A percentile compares a stretch with the other conserved stretches of the same genome.
Evolutionary conservation across 2,329 filamentous ascomycete species (phyloP).

Genomic region (Cytospora piceicola): DNA sequence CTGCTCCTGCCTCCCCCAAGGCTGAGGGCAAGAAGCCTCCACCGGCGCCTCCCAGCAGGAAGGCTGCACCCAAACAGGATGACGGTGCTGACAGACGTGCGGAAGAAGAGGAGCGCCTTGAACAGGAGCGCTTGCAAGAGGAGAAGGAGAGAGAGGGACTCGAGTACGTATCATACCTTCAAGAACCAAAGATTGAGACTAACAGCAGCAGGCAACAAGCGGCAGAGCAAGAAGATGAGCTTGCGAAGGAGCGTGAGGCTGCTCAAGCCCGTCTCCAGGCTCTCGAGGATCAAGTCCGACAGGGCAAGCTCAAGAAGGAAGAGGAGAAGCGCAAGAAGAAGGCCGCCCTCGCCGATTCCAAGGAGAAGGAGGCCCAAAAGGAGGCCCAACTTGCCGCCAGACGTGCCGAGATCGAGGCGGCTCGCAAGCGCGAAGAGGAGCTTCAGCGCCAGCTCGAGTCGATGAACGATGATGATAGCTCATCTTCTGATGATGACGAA

Average conservation of each 20-base stretch:
- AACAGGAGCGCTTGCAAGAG: constrained; percentile 76
- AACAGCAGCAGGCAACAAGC: constrained; percentile 67
- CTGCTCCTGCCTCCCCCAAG: constrained; percentile 52
- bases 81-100: constrained; percentile 58
- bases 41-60: constrained; percentile 78
- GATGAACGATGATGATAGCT: constrained; percentile 66
- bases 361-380: constrained; percentile 86
- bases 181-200: constrained; percentile 33
- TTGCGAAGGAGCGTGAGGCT: constrained; percentile 78
- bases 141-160: constrained; percentile 73
- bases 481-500: constrained; percentile 78
- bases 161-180: constrained; percentile 68
- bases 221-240: constrained; percentile 75
- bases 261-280: constrained; percentile 82
- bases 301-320: constrained; percentile 93
- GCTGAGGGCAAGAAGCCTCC: constrained; percentile 64
- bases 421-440: constrained; percentile 86
- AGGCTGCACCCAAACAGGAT: constrained; percentile 66
- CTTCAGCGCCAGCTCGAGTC: constrained; percentile 84
- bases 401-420: constrained; percentile 88
- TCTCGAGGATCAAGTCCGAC: constrained; percentile 89
- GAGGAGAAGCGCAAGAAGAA: constrained; percentile 94
- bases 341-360: constrained; percentile 81
- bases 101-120: constrained; percentile 66
- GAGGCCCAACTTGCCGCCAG: constrained; percentile 83